These are phyloP conservation scores for Verbascum thapsus DNA, from an alignment of 257 asterid genomes.

Conservation along the genomic window DNA sequence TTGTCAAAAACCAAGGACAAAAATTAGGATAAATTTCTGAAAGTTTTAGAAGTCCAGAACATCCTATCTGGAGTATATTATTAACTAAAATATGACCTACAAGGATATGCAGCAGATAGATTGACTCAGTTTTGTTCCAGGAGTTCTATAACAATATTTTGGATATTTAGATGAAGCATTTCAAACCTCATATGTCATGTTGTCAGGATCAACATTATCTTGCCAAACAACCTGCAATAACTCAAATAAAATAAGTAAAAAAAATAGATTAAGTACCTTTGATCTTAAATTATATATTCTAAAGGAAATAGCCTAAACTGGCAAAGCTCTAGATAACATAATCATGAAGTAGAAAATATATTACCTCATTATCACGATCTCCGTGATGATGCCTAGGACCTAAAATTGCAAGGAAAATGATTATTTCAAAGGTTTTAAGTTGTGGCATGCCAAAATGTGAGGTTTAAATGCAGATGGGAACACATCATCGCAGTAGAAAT, in stretches of 20 bases:
- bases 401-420: conserved; percentile 32
- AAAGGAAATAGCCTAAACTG: conserved; percentile 26
- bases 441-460: neutral
- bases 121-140: neutral
- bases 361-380: conserved; percentile 67
- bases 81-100: no score
- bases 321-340: conserved; percentile 11
- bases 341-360: conserved; percentile 9
- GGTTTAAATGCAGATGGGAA: conserved; percentile 8
- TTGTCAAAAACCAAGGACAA: neutral
- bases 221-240: conserved; percentile 64
- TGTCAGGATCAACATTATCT: conserved; percentile 72
- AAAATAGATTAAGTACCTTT: conserved; percentile 8
- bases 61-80: no score
- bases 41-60: neutral
- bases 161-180: conserved; percentile 12
- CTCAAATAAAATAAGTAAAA: conserved; percentile 25
- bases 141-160: neutral
- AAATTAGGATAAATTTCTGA: conserved; percentile 2
- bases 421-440: conserved; percentile 7
- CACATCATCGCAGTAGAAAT: conserved; percentile 9
- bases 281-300: conserved; percentile 7
- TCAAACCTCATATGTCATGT: conserved; percentile 79
- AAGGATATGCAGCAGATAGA: conserved; percentile 11
- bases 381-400: conserved; percentile 75